phyloP scores from a whole-genome alignment of 306 rosid species.

The Sindora glabra region DNA sequence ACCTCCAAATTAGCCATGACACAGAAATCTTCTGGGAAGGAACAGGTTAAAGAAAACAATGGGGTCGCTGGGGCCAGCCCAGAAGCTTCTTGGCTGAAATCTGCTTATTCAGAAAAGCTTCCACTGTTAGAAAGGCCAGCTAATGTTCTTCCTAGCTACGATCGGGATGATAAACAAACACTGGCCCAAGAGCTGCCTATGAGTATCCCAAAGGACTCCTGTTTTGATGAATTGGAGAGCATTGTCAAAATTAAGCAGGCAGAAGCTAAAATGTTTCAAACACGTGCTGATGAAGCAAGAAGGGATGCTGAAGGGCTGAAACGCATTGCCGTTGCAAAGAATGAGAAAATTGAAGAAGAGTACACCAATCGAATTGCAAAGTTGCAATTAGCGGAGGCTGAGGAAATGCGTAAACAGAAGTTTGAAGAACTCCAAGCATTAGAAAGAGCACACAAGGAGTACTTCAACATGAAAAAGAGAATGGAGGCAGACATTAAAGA shows the following conservation, averaged over 20 bases:
- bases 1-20: conserved; percentile 52
- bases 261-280: conserved; percentile 91
- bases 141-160: conserved; percentile 60
- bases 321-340: conserved; percentile 80
- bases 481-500: conserved; percentile 91
- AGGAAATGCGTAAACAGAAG: conserved; percentile 71
- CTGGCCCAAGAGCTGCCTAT: conserved; percentile 54
- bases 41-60: conserved; percentile 45
- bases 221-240: conserved; percentile 85
- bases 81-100: conserved; percentile 72
- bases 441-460: conserved; percentile 71
- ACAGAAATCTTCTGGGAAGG: conserved; percentile 43
- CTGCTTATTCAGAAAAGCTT: conserved; percentile 53
- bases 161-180: conserved; percentile 50
- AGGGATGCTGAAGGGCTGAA: conserved; percentile 87
- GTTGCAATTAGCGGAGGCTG: conserved; percentile 57
- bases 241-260: conserved; percentile 70
- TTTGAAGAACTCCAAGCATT: conserved; percentile 71
- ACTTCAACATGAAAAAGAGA: conserved; percentile 74
- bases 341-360: conserved; percentile 79
- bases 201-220: conserved; percentile 57
- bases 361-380: conserved; percentile 58
- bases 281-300: conserved; percentile 90
- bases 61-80: conserved; percentile 70
- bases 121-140: conserved; percentile 56